These are phyloP conservation scores for Dictyophora rubrovolvata DNA, from an alignment of 768 basidiomycete species.

Conservation along the genomic window DNA sequence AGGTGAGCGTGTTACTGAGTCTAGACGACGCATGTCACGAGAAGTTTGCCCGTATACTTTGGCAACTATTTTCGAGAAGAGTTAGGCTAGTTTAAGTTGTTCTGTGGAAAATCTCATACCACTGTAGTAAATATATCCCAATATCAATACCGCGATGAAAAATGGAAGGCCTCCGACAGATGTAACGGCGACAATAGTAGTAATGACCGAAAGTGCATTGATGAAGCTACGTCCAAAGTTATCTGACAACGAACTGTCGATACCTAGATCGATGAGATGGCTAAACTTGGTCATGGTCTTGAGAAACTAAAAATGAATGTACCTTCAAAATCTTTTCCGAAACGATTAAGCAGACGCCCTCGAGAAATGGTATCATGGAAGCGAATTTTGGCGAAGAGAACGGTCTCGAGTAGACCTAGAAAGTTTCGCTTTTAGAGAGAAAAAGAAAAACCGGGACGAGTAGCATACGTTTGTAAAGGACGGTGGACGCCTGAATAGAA, in stretches of 20 bases:
- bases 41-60: constrained; percentile 75
- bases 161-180: constrained; percentile 74
- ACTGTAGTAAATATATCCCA: constrained; percentile 61
- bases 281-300: constrained; percentile 17
- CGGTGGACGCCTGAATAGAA: constrained; percentile 70
- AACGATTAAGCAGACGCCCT: constrained; percentile 72
- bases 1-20: constrained; percentile 38
- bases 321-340: constrained; percentile 73
- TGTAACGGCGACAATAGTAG: constrained; percentile 67
- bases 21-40: constrained; percentile 31
- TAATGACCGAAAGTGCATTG: constrained; percentile 56
- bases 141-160: constrained; percentile 42
- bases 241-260: constrained; percentile 76
- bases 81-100: constrained; percentile 25
- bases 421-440: neutral
- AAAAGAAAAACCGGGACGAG: neutral
- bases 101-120: constrained; percentile 38
- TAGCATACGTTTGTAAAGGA: constrained; percentile 57
- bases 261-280: constrained; percentile 38
- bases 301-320: constrained; percentile 16
- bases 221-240: constrained; percentile 75
- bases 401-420: constrained; percentile 56
- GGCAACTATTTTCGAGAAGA: constrained; percentile 15
- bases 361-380: constrained; percentile 91
- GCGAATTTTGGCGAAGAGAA: constrained; percentile 80